Conservation (phyloP, 257 asterid genomes). For the Scutellaria barbata region DNA sequence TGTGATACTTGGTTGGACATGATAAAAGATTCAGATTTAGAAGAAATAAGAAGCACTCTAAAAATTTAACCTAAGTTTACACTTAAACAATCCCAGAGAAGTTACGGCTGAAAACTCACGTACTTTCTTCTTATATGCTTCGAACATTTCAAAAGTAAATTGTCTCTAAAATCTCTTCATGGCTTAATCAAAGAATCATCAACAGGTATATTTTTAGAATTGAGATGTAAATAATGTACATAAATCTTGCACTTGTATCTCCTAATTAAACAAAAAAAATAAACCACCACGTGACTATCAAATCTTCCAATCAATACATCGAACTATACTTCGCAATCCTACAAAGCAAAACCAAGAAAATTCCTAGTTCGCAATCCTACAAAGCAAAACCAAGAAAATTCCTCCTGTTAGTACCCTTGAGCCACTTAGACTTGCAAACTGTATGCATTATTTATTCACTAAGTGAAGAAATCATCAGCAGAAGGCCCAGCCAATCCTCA, state of each 20-base stretch:
- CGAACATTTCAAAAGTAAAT: not conserved
- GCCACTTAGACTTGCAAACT: too few relatives aligned
- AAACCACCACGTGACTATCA: too few relatives aligned
- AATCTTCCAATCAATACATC: too few relatives aligned
- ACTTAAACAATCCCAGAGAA: not conserved
- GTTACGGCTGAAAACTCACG: not conserved
- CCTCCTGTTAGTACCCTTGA: too few relatives aligned
- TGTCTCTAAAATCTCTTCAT: slow-evolving; percentile 1
- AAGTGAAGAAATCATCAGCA: not conserved
- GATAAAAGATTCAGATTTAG: not conserved
- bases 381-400: not conserved
- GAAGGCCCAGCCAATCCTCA: slow-evolving; percentile 3
- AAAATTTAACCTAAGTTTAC: not conserved
- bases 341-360: not conserved
- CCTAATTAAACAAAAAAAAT: too few relatives aligned
- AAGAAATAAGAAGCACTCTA: slow-evolving; percentile 2
- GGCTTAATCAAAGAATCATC: not conserved
- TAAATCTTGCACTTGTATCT: too few relatives aligned
- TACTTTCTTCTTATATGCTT: too few relatives aligned
- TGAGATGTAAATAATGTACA: too few relatives aligned
- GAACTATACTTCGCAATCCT: slow-evolving; percentile 5
- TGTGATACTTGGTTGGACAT: not conserved
- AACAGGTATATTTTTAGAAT: not conserved
- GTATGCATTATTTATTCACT: too few relatives aligned
- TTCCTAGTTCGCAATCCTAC: slow-evolving; percentile 6